Percentiles rank a stretch among this genome's conserved stretches.
phyloP scores from a whole-genome alignment of 352 stramenopile genomes.

The Globisporangium uncinulatum region DNA sequence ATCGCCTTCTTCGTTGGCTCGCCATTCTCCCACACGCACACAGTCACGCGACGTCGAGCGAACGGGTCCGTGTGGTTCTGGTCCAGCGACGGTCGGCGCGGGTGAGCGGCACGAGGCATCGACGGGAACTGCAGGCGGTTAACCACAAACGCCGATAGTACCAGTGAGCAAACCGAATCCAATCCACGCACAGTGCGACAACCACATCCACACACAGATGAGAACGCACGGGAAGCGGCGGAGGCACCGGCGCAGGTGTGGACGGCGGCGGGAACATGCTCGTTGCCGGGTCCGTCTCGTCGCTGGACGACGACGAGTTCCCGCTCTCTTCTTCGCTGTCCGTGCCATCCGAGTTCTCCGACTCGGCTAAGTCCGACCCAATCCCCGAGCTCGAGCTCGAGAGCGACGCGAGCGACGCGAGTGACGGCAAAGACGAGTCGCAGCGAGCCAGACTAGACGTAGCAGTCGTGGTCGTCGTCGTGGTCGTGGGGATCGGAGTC shows the following conservation, averaged over 20 bases:
- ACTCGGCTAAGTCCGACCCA: slow-evolving; percentile 56
- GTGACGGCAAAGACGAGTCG: slow-evolving; percentile 11
- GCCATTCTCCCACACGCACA: slow-evolving; percentile 74
- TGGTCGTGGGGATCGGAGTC: background rate
- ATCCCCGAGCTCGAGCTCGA: slow-evolving; percentile 35
- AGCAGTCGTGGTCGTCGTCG: slow-evolving; percentile 1
- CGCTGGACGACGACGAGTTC: slow-evolving; percentile 69
- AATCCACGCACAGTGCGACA: background rate
- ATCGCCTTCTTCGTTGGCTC: slow-evolving; percentile 67
- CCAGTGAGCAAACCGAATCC: background rate
- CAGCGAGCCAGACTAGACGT: slow-evolving; percentile 3
- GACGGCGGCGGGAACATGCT: slow-evolving; percentile 29
- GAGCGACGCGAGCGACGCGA: slow-evolving; percentile 2
- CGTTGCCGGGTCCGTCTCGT: slow-evolving; percentile 39
- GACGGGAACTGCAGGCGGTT: slow-evolving; percentile 5
- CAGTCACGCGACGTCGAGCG: slow-evolving; percentile 56
- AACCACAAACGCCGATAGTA: slow-evolving; percentile 7
- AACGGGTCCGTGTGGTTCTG: slow-evolving; percentile 40
- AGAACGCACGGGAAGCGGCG: slow-evolving; percentile 14
- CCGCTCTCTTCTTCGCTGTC: slow-evolving; percentile 75
- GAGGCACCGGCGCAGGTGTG: slow-evolving; percentile 16
- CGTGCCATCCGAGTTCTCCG: slow-evolving; percentile 69
- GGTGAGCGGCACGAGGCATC: slow-evolving; percentile 24
- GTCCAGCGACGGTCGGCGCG: slow-evolving; percentile 27
- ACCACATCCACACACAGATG: background rate